Evolutionary conservation across 2,329 filamentous ascomycete genomes (phyloP), one percentile per base, ranked within the genome.

Genomic region (Incumbomyces lentus): DNA sequence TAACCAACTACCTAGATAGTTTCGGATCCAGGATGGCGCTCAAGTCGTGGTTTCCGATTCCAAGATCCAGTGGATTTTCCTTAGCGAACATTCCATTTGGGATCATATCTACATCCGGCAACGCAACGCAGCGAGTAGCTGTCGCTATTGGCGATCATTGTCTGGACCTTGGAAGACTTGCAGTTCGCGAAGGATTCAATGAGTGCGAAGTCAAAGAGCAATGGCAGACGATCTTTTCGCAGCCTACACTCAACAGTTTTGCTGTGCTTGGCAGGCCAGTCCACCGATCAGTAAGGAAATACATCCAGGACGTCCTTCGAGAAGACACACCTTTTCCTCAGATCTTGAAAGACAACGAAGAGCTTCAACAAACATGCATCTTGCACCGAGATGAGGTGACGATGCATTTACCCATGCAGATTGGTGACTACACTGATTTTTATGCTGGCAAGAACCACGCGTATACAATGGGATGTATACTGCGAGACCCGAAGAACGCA

Each of bases 401-500:
- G 52, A 80, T 75, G 59, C 82, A 89, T 58, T 59, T 90, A 6
- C 86, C 86, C 2, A 80, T 92, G 76, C 71, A 73, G 46, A 86
- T 90, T 55, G 82, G 84, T 19, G 85, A 90, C 62, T 92, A 90
- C 62, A 86, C 85, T 1, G 86, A 92, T 64, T 92, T 92, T 68
- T 92, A 86, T 60, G 85, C 82, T 8, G 86, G 86, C 12, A 68
- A 82, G 53, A 82, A 89, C 60, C 86, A 92, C 65, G 86, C 86
- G 14, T 82, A 79, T 66, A 82, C 81, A 48, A 74, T 82, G 13
- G 84, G 55, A 13, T 52, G 49, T 38, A 72, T 90, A 51, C 87
- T 90, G 66, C 77, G 86, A 36, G 84, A 83, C 0, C 74, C 80
- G 0, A 71, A 76, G 35, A 82, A 85, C 56, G 84, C 84, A 0